phyloP scores from a whole-genome alignment of 2,329 filamentous ascomycete genomes.

The Fusarium domesticum region DNA sequence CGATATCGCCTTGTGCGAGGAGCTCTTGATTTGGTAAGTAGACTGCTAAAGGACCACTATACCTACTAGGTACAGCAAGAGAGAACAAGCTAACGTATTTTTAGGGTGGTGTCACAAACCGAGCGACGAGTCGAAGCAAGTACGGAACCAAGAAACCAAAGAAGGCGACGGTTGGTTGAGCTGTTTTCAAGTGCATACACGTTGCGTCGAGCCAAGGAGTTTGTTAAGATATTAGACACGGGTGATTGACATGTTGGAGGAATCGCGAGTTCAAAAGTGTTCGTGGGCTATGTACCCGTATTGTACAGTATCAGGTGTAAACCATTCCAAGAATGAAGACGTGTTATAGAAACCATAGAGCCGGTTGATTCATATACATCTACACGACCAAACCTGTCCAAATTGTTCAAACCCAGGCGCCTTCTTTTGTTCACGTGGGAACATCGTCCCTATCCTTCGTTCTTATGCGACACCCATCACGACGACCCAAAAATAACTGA shows the following conservation, averaged over 20 bases:
- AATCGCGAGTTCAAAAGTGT: slow-evolving; percentile 13
- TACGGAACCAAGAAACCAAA: slow-evolving; percentile 99
- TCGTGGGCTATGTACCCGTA: slow-evolving; percentile 26
- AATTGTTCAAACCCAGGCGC: slow-evolving; percentile 30
- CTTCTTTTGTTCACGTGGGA: slow-evolving; percentile 24
- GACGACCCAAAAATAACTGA: slow-evolving; percentile 18
- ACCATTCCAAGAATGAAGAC: slow-evolving; percentile 10
- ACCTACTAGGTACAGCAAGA: not conserved
- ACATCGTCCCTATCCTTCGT: slow-evolving; percentile 18
- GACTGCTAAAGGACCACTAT: not conserved
- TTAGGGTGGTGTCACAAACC: slow-evolving; percentile 84
- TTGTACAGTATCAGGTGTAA: slow-evolving; percentile 24
- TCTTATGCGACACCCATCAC: slow-evolving; percentile 13
- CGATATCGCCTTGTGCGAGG: slow-evolving; percentile 91
- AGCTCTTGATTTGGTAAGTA: slow-evolving; percentile 83
- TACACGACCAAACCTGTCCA: slow-evolving; percentile 30
- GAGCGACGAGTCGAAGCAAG: slow-evolving; percentile 84
- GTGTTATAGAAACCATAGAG: slow-evolving; percentile 20
- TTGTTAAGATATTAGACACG: not conserved
- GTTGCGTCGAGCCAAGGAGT: not conserved
- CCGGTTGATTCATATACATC: slow-evolving; percentile 28
- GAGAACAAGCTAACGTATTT: slow-evolving; percentile 10
- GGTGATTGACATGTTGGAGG: slow-evolving; percentile 1
- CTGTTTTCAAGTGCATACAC: not conserved
- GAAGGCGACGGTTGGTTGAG: slow-evolving; percentile 59